Evolutionary conservation across 805 yeast genomes (phyloP).

Genomic region (Pichia kluyveri): DNA sequence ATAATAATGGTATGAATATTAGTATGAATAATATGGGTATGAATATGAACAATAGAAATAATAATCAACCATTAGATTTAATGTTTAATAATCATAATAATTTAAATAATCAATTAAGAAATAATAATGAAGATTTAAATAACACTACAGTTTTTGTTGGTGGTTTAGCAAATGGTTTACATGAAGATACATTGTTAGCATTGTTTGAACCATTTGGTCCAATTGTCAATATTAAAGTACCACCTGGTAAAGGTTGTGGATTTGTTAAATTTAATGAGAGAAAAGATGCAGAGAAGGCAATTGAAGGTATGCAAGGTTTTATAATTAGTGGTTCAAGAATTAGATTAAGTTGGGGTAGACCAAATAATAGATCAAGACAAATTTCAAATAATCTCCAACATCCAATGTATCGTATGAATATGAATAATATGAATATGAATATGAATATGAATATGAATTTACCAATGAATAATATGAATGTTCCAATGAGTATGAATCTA

Average conservation of each 20-base stretch:
- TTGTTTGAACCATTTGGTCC: conserved; percentile 69
- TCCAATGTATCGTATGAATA: neutral
- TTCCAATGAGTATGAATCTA: neutral
- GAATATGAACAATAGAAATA: neutral
- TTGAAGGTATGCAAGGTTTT: conserved; percentile 72
- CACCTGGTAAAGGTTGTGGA: conserved; percentile 75
- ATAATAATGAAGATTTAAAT: conserved; percentile 38
- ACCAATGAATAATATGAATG: too few species aligned
- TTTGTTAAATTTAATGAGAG: conserved; percentile 59
- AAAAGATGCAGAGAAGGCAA: conserved; percentile 71
- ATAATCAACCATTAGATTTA: conserved; percentile 12
- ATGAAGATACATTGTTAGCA: conserved; percentile 50
- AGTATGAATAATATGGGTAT: neutral
- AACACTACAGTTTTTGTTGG: conserved; percentile 70
- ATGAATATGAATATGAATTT: too few species aligned
- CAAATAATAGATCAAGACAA: conserved; percentile 14
- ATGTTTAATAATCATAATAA: neutral
- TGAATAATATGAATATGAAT: too few species aligned
- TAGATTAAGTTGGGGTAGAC: conserved; percentile 69
- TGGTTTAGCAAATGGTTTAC: conserved; percentile 56
- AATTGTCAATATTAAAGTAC: conserved; percentile 61
- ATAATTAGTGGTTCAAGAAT: conserved; percentile 67
- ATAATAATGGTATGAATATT: conserved; percentile 18
- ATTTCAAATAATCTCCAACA: conserved; percentile 16
- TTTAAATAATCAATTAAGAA: neutral